Conservation (phyloP, 2,329 filamentous ascomycete species). For the Cytospora leucostoma region DNA sequence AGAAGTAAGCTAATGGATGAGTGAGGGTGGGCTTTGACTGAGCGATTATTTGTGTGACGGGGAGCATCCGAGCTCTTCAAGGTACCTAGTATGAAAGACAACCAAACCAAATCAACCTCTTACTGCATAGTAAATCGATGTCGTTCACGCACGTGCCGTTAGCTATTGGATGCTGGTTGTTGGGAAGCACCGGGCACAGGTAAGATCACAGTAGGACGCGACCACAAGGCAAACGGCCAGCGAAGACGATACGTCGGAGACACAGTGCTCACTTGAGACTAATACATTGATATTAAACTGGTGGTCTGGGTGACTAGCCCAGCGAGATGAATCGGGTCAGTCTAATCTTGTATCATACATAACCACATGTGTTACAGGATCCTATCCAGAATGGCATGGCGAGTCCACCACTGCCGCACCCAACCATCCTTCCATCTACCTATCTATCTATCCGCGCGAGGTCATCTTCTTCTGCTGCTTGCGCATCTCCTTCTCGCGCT, state of each 20-base stretch:
- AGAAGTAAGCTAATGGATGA: slow-evolving; percentile 4
- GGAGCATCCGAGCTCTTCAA: not conserved
- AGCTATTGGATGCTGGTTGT: not conserved
- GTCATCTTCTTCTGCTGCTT: slow-evolving; percentile 58
- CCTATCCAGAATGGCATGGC: not conserved
- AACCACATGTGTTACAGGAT: not conserved
- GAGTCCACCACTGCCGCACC: not conserved
- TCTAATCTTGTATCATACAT: not conserved
- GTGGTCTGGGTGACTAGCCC: not conserved
- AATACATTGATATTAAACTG: not conserved
- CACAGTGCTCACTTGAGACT: not conserved
- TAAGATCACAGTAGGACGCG: not conserved
- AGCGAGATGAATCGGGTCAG: not conserved
- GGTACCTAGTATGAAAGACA: not conserved
- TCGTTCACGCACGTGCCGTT: not conserved
- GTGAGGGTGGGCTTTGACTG: too few relatives aligned
- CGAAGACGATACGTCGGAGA: not conserved
- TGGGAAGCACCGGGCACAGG: not conserved
- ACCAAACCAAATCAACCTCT: not conserved
- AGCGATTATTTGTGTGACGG: not conserved
- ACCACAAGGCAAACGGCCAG: not conserved
- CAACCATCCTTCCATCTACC: too few relatives aligned
- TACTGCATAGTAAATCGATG: not conserved
- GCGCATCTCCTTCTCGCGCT: slow-evolving; percentile 71
- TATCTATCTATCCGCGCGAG: slow-evolving; percentile 45